Conservation (phyloP, 1,284 basidiomycete species). For the Schizophyllum commune region DNA sequence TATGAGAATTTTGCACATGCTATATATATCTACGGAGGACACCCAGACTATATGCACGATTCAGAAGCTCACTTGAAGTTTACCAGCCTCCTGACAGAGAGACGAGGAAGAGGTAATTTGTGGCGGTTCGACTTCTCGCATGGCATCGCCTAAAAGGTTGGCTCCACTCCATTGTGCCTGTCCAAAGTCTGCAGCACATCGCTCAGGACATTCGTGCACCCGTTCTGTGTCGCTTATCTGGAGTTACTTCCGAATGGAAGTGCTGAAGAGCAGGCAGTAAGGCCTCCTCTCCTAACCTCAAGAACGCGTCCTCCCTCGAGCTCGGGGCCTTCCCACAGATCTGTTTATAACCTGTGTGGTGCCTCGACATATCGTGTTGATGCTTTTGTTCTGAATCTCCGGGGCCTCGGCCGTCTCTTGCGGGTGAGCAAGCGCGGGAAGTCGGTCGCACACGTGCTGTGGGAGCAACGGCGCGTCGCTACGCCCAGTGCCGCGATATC, state of each 20-base stretch:
- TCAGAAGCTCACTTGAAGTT: too few species aligned
- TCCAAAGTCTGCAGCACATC: too few species aligned
- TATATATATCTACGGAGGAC: background rate
- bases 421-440: too few species aligned
- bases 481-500: background rate
- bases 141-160: background rate
- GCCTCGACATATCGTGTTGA: constrained; percentile 15
- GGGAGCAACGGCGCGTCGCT: background rate
- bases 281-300: too few species aligned
- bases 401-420: background rate
- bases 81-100: too few species aligned
- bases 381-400: background rate
- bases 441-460: background rate
- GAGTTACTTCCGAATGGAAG: too few species aligned
- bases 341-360: background rate
- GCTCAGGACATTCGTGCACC: too few species aligned
- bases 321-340: background rate
- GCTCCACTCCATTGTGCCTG: too few species aligned
- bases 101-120: constrained; percentile 1
- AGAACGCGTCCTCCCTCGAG: too few species aligned
- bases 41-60: too few species aligned
- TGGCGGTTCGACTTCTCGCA: constrained; percentile 2
- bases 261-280: too few species aligned
- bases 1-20: background rate
- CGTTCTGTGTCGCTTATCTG: too few species aligned